A percentile compares a stretch with the other conserved stretches of the same genome.
Conservation (phyloP, 1,284 basidiomycete genomes). For the Trametes sp. region DNA sequence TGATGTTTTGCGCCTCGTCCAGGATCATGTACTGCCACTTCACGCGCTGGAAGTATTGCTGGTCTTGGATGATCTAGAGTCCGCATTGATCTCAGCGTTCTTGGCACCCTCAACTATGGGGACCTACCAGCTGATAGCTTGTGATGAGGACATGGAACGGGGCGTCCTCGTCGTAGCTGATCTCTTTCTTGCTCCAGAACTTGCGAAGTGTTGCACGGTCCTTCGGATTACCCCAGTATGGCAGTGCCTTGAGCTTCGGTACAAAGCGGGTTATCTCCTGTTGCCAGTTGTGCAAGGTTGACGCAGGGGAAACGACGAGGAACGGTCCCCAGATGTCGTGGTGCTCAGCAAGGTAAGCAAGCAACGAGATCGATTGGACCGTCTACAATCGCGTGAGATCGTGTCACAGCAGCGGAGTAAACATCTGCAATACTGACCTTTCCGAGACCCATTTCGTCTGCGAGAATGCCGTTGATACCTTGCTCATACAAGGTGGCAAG, state of each 20-base stretch:
- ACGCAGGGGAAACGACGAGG: constrained; percentile 98
- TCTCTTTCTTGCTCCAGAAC: constrained; percentile 99
- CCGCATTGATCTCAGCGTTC: not conserved
- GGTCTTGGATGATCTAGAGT: constrained; percentile 89
- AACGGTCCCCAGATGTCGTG: constrained; percentile 99
- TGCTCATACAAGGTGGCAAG: constrained; percentile 98
- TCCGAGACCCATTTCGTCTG: constrained; percentile 98
- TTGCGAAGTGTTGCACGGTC: constrained; percentile 95
- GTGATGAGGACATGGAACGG: constrained; percentile 98
- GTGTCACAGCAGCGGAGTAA: not conserved
- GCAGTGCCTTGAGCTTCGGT: constrained; percentile 91
- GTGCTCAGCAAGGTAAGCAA: constrained; percentile 96
- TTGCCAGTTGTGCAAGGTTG: constrained; percentile 99
- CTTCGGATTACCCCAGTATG: constrained; percentile 99
- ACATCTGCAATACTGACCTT: constrained; percentile 72
- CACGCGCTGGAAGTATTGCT: constrained; percentile 97
- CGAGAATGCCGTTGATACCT: constrained; percentile 98
- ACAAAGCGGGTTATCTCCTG: constrained; percentile 98
- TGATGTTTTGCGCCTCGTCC: constrained; percentile 99
- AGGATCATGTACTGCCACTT: constrained; percentile 99
- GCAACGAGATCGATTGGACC: constrained; percentile 97
- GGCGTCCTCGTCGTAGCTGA: constrained; percentile 94
- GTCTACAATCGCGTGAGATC: constrained; percentile 63
- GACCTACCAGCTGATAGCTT: constrained; percentile 90
- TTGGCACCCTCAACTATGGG: not conserved